Conservation (phyloP, 179 eudicot genomes). For the Gypsophila paniculata region DNA sequence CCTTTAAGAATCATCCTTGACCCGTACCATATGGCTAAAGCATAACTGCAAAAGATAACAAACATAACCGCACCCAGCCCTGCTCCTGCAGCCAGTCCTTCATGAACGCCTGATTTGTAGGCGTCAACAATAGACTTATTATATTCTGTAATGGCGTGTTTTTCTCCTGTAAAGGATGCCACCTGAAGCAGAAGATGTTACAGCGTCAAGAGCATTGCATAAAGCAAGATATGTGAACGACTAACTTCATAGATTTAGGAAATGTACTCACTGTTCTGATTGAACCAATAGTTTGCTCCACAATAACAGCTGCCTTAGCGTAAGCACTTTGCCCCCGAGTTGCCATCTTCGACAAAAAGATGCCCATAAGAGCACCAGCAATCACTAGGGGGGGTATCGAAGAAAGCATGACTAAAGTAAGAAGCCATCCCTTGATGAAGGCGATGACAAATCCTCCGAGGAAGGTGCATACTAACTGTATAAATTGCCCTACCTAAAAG, state of each 20-base stretch:
- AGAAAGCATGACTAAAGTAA: conserved; percentile 56
- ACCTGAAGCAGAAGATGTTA: conserved; percentile 21
- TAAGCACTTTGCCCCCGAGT: conserved; percentile 50
- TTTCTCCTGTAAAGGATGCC: conserved; percentile 42
- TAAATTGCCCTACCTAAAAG: conserved; percentile 64
- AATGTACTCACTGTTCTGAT: conserved; percentile 58
- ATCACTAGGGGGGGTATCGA: conserved; percentile 49
- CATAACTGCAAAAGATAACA: conserved; percentile 31
- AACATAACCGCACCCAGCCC: conserved; percentile 31
- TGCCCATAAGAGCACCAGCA: conserved; percentile 37
- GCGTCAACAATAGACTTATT: conserved; percentile 30
- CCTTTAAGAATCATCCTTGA: conserved; percentile 29
- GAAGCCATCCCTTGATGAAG: conserved; percentile 66
- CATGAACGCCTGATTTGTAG: conserved; percentile 29
- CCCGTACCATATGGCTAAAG: conserved; percentile 39
- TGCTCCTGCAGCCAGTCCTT: conserved; percentile 33
- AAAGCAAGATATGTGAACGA: neutral
- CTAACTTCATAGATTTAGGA: neutral
- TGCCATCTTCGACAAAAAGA: conserved; percentile 36
- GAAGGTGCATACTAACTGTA: conserved; percentile 49
- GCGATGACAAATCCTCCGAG: conserved; percentile 68
- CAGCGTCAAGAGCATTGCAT: neutral
- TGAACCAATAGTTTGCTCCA: conserved; percentile 59
- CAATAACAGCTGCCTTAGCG: conserved; percentile 49
- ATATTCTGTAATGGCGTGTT: conserved; percentile 29